Percentiles rank a stretch among this genome's conserved stretches.
Evolutionary conservation across 2,329 filamentous ascomycete species (phyloP).

Genomic region (Gaeumannomyces sp.): DNA sequence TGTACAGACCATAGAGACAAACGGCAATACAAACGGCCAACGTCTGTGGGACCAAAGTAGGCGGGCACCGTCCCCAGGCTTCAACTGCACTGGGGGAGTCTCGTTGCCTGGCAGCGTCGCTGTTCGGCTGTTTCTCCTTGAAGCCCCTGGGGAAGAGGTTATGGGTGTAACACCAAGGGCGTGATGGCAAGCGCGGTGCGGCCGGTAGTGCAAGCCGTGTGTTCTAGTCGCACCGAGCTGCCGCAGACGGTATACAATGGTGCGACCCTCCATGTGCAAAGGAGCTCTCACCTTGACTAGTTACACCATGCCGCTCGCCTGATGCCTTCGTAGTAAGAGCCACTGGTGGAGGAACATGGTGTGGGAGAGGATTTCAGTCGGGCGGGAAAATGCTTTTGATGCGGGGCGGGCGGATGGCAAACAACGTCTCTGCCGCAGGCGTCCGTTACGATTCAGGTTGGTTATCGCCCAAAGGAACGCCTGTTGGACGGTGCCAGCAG

Average conservation of each 20-base stretch:
- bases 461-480: neutral
- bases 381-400: too few relatives aligned
- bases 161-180: neutral
- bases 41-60: too few relatives aligned
- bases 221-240: neutral
- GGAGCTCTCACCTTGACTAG: neutral
- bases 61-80: too few relatives aligned
- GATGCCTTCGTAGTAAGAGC: neutral
- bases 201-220: neutral
- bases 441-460: neutral
- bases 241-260: neutral
- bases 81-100: neutral
- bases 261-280: neutral
- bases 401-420: neutral
- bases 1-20: neutral
- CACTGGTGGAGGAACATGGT: neutral
- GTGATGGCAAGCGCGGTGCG: neutral
- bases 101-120: neutral
- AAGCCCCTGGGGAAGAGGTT: neutral
- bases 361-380: neutral
- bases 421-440: neutral
- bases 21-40: too few relatives aligned
- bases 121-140: neutral
- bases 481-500: neutral
- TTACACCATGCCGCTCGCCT: neutral